Evolutionary conservation across 495 filamentous ascomycete species (phyloP), one percentile per base, ranked within the genome.

Genomic region (Lasiosphaeria ovina): DNA sequence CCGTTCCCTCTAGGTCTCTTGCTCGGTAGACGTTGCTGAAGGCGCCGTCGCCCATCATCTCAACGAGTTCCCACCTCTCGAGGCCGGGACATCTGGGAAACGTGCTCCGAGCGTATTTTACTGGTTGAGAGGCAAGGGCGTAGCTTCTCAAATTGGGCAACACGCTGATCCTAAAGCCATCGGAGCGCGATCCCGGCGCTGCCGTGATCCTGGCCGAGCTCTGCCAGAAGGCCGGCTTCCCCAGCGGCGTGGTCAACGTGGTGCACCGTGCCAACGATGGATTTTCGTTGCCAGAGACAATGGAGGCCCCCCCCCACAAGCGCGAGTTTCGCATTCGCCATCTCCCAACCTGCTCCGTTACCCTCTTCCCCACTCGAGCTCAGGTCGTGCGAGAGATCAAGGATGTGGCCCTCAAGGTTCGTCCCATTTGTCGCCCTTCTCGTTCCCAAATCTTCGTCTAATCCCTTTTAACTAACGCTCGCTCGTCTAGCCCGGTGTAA

Each of bases 1-100:
- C n/a, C n/a, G n/a, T 77, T 24, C 87, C 86, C 17, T 79, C 66
- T 36, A 77, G 80, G 73, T 98, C 95, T 59, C 79, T 81, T 16
- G 95, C 94, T 3, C 90, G 86, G 72, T 97, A 98, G 57, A 98
- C 94, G 62, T 98, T 98, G 80, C 93, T 97, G 81, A 98, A 98
- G 48, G 94, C 94, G 54, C 94, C 94, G 66, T 98, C 94, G 55
- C 94, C 94, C 94, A 98, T 98, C 81, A 98, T 98, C 74, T 98
- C 93, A 42, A 96, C 6, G 47, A 98, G 73, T 56, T 88, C 85
- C 88, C 89, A 98, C 64, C 94, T 81, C 60, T 98, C 95, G 31
- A 98, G 76, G 40, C 93, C 93, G 5, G 94, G 93, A 68, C 98
- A 98, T 63, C 77, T 85, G 35, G 95, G 94, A 72, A 98, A 85